A percentile compares a stretch with the other conserved stretches of the same genome.
phyloP scores from a whole-genome alignment of 2,329 filamentous ascomycete genomes.

The Penicillium griseofulvum region DNA sequence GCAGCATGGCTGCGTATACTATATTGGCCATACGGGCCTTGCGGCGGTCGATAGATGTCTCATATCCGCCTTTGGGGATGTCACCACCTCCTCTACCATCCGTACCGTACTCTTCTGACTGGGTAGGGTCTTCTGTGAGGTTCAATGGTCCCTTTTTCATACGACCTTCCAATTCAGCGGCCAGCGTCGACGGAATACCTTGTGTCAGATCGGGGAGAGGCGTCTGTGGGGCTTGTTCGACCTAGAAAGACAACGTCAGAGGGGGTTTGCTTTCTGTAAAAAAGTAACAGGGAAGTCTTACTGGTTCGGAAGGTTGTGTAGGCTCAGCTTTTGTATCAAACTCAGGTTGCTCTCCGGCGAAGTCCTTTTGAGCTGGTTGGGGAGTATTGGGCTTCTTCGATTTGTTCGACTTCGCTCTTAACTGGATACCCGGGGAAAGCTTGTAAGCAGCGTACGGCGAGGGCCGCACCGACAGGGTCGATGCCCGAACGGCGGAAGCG shows the following conservation, averaged over 20 bases:
- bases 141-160: conserved; percentile 46
- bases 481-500: conserved; percentile 35
- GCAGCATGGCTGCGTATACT: conserved; percentile 63
- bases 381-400: conserved; percentile 27
- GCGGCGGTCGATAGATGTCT: conserved; percentile 84
- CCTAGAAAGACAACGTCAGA: conserved; percentile 26
- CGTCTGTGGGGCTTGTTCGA: conserved; percentile 50
- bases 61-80: conserved; percentile 75
- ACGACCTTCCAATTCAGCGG: conserved; percentile 64
- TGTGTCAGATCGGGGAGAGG: conserved; percentile 88
- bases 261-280: not conserved
- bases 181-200: conserved; percentile 88
- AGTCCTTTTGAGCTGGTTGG: conserved; percentile 24
- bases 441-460: conserved; percentile 39
- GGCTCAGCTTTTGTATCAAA: conserved; percentile 37
- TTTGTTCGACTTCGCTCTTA: conserved; percentile 25
- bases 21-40: conserved; percentile 73
- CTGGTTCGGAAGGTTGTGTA: conserved; percentile 28
- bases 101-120: conserved; percentile 46
- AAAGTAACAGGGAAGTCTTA: conserved; percentile 13
- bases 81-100: conserved; percentile 57
- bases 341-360: conserved; percentile 40
- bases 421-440: conserved; percentile 30
- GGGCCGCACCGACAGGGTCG: conserved; percentile 32
- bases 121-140: conserved; percentile 52